These are phyloP conservation scores for Penicillium paxilli DNA, from an alignment of 495 filamentous ascomycete species.

Conservation along the genomic window DNA sequence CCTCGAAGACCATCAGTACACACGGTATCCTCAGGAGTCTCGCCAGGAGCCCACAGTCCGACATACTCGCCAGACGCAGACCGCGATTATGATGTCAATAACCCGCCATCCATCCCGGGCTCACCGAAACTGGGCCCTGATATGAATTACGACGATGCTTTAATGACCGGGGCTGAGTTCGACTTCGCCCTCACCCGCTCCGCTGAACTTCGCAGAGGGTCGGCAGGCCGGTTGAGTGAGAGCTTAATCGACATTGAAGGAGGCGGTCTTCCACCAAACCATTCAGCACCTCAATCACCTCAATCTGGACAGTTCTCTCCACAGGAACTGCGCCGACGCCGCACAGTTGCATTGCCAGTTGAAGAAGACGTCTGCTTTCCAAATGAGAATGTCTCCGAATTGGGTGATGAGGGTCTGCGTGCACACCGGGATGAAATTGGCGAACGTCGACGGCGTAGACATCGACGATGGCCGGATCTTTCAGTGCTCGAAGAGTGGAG, in stretches of 20 bases:
- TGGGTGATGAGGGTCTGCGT: conserved; percentile 66
- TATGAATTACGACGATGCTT: conserved; percentile 76
- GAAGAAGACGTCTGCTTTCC: conserved; percentile 96
- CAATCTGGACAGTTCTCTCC: conserved; percentile 34
- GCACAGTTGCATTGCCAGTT: conserved; percentile 55
- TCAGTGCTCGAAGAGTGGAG: conserved; percentile 87
- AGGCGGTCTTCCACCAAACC: conserved; percentile 19
- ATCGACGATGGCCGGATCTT: conserved; percentile 67
- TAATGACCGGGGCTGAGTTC: conserved; percentile 59
- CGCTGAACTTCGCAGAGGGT: conserved; percentile 36
- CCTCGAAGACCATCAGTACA: conserved; percentile 30
- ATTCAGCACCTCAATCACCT: conserved; percentile 30
- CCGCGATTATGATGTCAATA: conserved; percentile 81
- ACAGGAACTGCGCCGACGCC: conserved; percentile 46
- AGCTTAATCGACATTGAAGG: conserved; percentile 61
- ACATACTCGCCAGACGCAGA: conserved; percentile 29
- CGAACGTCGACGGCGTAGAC: conserved; percentile 55
- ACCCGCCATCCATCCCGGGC: conserved; percentile 89
- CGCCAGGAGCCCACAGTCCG: conserved; percentile 31
- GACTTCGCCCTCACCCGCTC: conserved; percentile 33
- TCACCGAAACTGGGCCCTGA: conserved; percentile 62
- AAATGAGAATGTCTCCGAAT: conserved; percentile 70
- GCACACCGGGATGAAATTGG: conserved; percentile 40
- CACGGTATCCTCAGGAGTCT: conserved; percentile 34
- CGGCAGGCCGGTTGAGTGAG: conserved; percentile 42